These are phyloP conservation scores for Alliaria petiolata DNA, from an alignment of 345 rosid species.

Conservation along the genomic window DNA sequence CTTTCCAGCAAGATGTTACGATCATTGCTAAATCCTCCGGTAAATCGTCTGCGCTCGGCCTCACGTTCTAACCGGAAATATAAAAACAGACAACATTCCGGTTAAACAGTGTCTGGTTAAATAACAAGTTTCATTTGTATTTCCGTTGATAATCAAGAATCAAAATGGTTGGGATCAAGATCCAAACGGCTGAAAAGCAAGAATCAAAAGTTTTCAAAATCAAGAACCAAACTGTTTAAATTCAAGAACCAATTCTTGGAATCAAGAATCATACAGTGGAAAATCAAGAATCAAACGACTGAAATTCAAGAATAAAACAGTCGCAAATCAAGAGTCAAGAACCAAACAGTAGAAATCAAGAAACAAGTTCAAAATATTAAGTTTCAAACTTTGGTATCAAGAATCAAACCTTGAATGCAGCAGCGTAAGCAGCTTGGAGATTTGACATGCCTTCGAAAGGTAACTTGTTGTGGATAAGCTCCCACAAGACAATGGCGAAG, in stretches of 20 bases:
- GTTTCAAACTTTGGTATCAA: not conserved
- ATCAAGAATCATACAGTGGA: not conserved
- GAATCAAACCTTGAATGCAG: slow-evolving; percentile 81
- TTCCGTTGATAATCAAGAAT: not conserved
- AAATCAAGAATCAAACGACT: not conserved
- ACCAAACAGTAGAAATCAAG: not conserved
- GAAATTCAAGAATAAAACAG: not conserved
- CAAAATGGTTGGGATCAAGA: not conserved
- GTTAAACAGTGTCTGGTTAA: not conserved
- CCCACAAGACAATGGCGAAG: slow-evolving; percentile 95
- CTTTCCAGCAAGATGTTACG: slow-evolving; percentile 90
- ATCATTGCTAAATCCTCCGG: slow-evolving; percentile 76
- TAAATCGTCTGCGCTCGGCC: slow-evolving; percentile 80
- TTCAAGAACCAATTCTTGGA: not conserved
- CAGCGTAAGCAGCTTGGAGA: slow-evolving; percentile 98
- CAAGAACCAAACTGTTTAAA: not conserved
- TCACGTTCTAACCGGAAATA: slow-evolving; percentile 48
- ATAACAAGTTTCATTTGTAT: no score
- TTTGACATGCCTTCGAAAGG: slow-evolving; percentile 99
- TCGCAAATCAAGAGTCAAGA: not conserved
- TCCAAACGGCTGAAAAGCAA: not conserved
- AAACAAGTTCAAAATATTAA: not conserved
- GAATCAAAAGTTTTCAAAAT: not conserved
- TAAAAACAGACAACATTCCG: not conserved
- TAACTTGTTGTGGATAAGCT: slow-evolving; percentile 84